Percentiles rank a stretch among this genome's conserved stretches.
phyloP scores from a whole-genome alignment of 495 filamentous ascomycete species.

The Trichoderma orchidacearum region DNA sequence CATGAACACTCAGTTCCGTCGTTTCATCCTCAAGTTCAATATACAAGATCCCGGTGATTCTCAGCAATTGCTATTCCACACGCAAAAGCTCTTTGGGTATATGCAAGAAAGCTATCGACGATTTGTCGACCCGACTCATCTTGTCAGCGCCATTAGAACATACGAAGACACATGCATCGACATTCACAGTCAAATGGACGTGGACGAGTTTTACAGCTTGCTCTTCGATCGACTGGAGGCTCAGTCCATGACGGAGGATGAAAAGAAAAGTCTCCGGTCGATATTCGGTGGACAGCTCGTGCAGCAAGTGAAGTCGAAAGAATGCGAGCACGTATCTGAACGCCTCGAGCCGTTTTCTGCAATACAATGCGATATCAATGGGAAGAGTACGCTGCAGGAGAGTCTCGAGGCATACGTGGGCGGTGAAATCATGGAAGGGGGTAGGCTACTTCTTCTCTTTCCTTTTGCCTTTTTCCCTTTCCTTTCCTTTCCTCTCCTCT shows the following conservation, averaged over 20 bases:
- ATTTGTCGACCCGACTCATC: slow-evolving; percentile 54
- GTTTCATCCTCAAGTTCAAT: slow-evolving; percentile 57
- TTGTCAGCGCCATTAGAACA: slow-evolving; percentile 63
- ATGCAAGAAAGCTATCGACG: slow-evolving; percentile 74
- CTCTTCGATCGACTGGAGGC: slow-evolving; percentile 86
- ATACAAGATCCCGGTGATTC: slow-evolving; percentile 38
- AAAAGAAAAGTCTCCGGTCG: slow-evolving; percentile 63
- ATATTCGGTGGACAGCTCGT: slow-evolving; percentile 88
- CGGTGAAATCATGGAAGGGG: slow-evolving; percentile 93
- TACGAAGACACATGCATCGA: slow-evolving; percentile 81
- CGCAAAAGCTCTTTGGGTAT: slow-evolving; percentile 65
- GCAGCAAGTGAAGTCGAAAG: slow-evolving; percentile 89
- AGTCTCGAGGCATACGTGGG: slow-evolving; percentile 89
- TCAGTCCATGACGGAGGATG: slow-evolving; percentile 52
- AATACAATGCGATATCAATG: slow-evolving; percentile 94
- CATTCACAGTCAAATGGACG: slow-evolving; percentile 86
- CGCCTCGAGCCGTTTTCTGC: slow-evolving; percentile 83
- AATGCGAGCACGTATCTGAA: slow-evolving; percentile 89
- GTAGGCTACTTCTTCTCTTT: slow-evolving; percentile 21
- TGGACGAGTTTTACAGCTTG: slow-evolving; percentile 93
- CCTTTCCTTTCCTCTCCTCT: no score
- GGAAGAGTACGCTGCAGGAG: slow-evolving; percentile 70
- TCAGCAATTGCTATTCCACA: slow-evolving; percentile 60
- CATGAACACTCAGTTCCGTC: slow-evolving; percentile 84
- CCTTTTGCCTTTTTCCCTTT: slow-evolving; percentile 2